Conservation (phyloP, 345 rosid genomes). For the Lepidium aucheri region DNA sequence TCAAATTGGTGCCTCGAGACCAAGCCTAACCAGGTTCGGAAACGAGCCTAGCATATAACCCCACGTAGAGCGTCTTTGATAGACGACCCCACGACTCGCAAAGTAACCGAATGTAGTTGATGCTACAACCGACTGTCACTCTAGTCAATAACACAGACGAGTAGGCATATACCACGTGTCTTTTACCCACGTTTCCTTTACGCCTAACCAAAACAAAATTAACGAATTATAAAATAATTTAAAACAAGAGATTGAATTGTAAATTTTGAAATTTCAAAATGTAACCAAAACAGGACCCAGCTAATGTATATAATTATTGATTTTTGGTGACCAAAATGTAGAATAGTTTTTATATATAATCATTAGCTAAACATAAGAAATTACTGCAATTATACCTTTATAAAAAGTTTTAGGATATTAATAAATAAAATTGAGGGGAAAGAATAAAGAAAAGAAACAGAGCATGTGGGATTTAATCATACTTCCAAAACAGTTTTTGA, state of each 20-base stretch:
- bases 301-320: background rate
- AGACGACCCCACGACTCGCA: slow-evolving; percentile 37
- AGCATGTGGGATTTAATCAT: slow-evolving; percentile 32
- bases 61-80: slow-evolving; percentile 38
- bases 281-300: background rate
- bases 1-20: slow-evolving; percentile 39
- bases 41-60: slow-evolving; percentile 13
- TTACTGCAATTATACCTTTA: background rate
- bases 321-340: background rate
- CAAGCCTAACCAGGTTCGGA: slow-evolving; percentile 29
- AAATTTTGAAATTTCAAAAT: background rate
- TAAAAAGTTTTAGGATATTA: background rate
- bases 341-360: background rate
- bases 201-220: background rate
- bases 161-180: background rate
- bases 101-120: slow-evolving; percentile 1
- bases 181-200: background rate
- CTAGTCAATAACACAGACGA: background rate
- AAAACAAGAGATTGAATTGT: background rate
- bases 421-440: slow-evolving; percentile 6
- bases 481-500: slow-evolving; percentile 15
- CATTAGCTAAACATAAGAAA: background rate
- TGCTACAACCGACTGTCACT: slow-evolving; percentile 23
- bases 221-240: background rate
- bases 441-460: slow-evolving; percentile 24